A percentile compares a stretch with the other conserved stretches of the same genome.
Evolutionary conservation across 2,329 filamentous ascomycete genomes (phyloP).

Genomic region (Xylaria sp.): DNA sequence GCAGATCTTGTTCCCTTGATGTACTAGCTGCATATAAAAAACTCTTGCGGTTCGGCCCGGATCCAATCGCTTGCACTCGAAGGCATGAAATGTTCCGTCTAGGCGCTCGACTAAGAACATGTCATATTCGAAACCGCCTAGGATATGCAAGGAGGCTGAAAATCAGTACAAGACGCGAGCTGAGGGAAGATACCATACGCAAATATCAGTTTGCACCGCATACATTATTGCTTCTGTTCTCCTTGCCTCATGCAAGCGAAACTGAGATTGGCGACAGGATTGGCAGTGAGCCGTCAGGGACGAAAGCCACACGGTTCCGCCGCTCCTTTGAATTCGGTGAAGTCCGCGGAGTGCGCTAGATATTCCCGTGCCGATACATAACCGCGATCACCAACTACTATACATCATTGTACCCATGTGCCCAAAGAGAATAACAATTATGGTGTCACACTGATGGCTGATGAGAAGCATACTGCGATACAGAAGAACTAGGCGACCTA

Average conservation of each 20-base stretch:
- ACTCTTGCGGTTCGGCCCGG: constrained; percentile 19
- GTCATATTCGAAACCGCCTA: constrained; percentile 16
- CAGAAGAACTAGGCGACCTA: constrained; percentile 2
- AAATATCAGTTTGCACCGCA: constrained; percentile 22
- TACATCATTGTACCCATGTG: constrained; percentile 7
- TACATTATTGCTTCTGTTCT: constrained; percentile 32
- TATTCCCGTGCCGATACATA: background rate
- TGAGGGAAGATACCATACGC: constrained; percentile 8
- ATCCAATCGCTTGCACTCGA: constrained; percentile 18
- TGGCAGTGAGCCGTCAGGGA: constrained; percentile 9
- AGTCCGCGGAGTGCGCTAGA: background rate
- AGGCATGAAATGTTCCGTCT: constrained; percentile 9
- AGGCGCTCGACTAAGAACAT: background rate
- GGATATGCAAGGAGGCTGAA: constrained; percentile 20
- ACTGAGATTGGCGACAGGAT: constrained; percentile 13
- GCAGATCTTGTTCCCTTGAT: constrained; percentile 14
- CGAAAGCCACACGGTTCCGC: constrained; percentile 21
- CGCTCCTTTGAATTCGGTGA: background rate
- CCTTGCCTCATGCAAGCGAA: constrained; percentile 11
- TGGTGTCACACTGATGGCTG: constrained; percentile 20
- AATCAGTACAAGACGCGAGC: constrained; percentile 6
- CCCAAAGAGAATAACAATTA: background rate
- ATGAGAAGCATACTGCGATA: constrained; percentile 1
- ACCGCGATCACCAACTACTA: background rate
- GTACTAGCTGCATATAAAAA: constrained; percentile 17